Base-by-base conservation (phyloP, 495 filamentous ascomycete genomes). In the Evernia prunastri region DNA sequence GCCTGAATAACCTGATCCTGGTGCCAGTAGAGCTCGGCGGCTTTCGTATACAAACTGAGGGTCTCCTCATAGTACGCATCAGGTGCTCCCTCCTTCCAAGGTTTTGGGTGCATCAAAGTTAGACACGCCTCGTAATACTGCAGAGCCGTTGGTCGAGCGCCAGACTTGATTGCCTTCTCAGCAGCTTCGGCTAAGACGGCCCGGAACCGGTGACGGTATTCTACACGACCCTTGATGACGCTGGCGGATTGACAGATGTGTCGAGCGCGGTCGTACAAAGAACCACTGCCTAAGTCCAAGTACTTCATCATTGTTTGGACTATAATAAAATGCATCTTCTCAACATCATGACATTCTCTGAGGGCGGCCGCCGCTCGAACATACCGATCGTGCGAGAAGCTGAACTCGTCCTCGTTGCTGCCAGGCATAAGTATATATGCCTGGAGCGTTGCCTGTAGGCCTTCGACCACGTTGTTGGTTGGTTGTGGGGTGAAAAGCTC, bases 31-130 rank as follows among this genome's bases (percentile, higher is more conserved):
- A 87, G 89, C 72, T 95, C 91, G n/a, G 91, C 88, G 5, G 89
- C 83, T 65, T 87, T 82, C 13, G 87, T 84, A 69, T 88, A 85
- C 18, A 95, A 74, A 59, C 85, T 81, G 54, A 93, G 76, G 0
- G 89, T 94, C 73, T 96, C 91, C n/a, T 90, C 84, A 67, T 95
- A 95, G 61, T 85, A 86, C 1, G 89, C 86, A 71, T 96, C 92
- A n/a, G 81, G 77, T 31, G 73, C 69, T 13, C 77, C 78, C 33
- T 89, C 88, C 63, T 84, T 80, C 92, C 92, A 96, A 2, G 89
- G 87, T 61, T 90, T 75, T 23, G 85, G 76, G 71, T 94, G 90
- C 31, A 96, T 81, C 35, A 96, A 79, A n/a, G 78, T 79, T 57
- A 95, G 82, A 64, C 88, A 89, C 67, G 84, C 81, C 39, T 82